Evolutionary conservation across 441 rosid species (phyloP), one percentile per base, ranked within the genome.

Genomic region (Biscutella laevigata): DNA sequence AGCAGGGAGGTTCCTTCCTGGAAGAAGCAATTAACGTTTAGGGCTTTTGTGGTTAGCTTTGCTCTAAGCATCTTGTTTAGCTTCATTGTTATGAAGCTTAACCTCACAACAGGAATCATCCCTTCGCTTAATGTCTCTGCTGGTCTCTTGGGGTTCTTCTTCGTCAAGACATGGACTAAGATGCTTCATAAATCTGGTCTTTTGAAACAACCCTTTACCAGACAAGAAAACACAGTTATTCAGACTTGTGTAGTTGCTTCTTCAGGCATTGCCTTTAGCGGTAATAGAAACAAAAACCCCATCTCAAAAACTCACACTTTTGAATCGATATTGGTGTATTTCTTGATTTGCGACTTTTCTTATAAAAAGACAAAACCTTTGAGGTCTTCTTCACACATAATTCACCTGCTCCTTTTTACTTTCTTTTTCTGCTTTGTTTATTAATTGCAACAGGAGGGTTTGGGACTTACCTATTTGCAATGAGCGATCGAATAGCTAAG

Each of bases 201-300:
- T 40, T 57, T 86, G 60, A 77, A 70, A 61, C 86, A 79, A 50
- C 91, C 94, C 7, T 86, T 86, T 62, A 84, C 97, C 0, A 64
- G 95, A 47, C 95, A 89, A 60, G 94, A 89, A 66, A 86, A 82
- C 30, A 86, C 95, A 2, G 88, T 89, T 51, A 80, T 88, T 30
- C 96, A 88, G 56, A 88, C 96, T 1, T 85, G 88, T 48, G 79
- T 83, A 0, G 95, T 89, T 50, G 95, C 95, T 14, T 84, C 95
- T 12, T 86, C 94, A 3, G 95, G 95, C 44, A 90, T 86, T 53
- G 97, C 97, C 36, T 90, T 86, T 58, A 86, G 95, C 79, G 78
- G 95, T 88, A 64, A 57, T 56, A 57, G 16, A 40, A 57, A 64
- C 58, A 48, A 40, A 32, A 4, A 8, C 20, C 1, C 26, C 6